Conservation (phyloP, 257 asterid species). For the Jaltomata sinuosa region DNA sequence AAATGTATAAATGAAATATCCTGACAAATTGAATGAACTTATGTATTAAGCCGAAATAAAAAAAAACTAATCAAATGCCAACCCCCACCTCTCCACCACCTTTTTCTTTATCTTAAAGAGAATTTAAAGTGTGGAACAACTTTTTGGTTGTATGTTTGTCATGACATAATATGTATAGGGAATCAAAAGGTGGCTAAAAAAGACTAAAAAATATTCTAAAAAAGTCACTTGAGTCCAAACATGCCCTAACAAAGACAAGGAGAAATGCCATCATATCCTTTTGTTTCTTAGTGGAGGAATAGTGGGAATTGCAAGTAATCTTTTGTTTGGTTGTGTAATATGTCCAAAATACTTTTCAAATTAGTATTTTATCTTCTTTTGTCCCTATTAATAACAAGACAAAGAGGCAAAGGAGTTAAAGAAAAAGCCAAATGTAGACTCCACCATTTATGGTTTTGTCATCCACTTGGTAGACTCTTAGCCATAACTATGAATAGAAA, state of each 20-base stretch:
- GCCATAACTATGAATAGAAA: background rate
- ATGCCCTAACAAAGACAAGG: constrained; percentile 70
- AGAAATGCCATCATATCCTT: constrained; percentile 23
- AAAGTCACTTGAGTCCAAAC: constrained; percentile 43
- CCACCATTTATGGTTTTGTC: constrained; percentile 8
- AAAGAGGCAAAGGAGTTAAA: constrained; percentile 9
- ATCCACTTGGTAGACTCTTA: background rate
- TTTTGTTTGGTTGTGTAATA: constrained; percentile 14
- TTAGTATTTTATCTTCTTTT: background rate
- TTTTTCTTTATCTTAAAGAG: background rate
- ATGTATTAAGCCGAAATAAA: too few relatives aligned
- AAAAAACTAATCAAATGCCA: background rate
- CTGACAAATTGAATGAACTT: too few relatives aligned
- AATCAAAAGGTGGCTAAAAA: constrained; percentile 45
- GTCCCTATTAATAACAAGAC: constrained; percentile 4
- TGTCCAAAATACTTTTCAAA: constrained; percentile 1
- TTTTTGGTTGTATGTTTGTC: constrained; percentile 38
- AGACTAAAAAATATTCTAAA: constrained; percentile 36
- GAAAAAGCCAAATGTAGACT: constrained; percentile 13
- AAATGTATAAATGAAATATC: too few relatives aligned
- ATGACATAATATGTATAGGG: constrained; percentile 55
- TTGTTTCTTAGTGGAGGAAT: constrained; percentile 25
- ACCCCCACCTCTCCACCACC: background rate
- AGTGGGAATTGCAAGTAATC: background rate
- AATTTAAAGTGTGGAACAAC: constrained; percentile 4